These are phyloP conservation scores for Globisporangium viniferum DNA, from an alignment of 352 stramenopile species.

Conservation along the genomic window DNA sequence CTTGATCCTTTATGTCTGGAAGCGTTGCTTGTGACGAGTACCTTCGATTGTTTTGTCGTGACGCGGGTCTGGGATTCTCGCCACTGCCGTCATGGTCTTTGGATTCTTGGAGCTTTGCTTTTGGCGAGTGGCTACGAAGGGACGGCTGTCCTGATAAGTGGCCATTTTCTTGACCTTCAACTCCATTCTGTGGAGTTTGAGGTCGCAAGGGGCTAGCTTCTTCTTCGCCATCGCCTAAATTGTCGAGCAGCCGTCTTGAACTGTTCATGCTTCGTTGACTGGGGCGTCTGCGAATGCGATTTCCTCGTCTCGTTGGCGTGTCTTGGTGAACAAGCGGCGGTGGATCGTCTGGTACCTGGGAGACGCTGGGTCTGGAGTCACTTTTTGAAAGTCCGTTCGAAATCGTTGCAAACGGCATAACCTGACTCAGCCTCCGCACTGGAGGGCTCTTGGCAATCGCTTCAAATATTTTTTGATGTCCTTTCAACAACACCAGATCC, in stretches of 20 bases:
- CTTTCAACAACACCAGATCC: slow-evolving; percentile 23
- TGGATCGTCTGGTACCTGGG: not conserved
- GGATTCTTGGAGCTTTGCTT: not conserved
- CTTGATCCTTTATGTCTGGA: not conserved
- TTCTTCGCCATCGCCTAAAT: not conserved
- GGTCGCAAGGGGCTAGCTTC: not conserved
- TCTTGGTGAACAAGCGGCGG: slow-evolving; percentile 5
- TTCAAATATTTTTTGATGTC: slow-evolving; percentile 28
- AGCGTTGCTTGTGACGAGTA: slow-evolving; percentile 2
- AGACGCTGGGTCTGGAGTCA: not conserved
- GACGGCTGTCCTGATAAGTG: not conserved
- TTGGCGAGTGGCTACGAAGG: not conserved
- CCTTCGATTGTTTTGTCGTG: not conserved
- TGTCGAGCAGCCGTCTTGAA: slow-evolving; percentile 2
- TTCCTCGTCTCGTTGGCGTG: slow-evolving; percentile 4
- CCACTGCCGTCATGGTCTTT: not conserved
- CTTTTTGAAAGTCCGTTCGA: not conserved
- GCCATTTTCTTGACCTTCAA: not conserved
- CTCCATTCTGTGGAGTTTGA: not conserved
- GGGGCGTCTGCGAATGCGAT: slow-evolving; percentile 8
- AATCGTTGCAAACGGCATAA: slow-evolving; percentile 2
- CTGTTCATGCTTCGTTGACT: slow-evolving; percentile 1
- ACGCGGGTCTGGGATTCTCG: not conserved
- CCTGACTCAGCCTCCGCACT: slow-evolving; percentile 11
- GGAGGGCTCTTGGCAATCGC: slow-evolving; percentile 5